Base-by-base conservation (phyloP, 2,329 filamentous ascomycete genomes). In the Pseudodiploospora longispora region DNA sequence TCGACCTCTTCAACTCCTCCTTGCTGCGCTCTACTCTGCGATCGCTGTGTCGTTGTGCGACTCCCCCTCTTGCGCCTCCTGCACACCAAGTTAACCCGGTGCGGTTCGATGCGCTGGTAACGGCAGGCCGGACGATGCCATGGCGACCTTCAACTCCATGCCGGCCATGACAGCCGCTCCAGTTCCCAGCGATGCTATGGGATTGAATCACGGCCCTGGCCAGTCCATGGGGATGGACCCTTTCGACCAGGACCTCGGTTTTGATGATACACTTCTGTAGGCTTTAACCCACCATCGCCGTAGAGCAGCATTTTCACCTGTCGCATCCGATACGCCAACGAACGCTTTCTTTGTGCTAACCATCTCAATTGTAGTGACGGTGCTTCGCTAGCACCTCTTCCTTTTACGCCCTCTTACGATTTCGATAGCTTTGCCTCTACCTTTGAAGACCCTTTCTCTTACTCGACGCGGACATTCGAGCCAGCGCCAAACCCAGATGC, bases 371-470 rank as follows among this genome's bases (percentile, higher is more conserved):
- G 31, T 44, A 67, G 64, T 30, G 63, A 67, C 40, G 58, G 56
- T 50, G 51, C 57, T 45, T 48, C 60, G 28, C 50, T 67, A 44
- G 59, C 61, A 32, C 57, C 57, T 40, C 57, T 67, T n/a, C 72
- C 76, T 4, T 82, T 81, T 47, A 75, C 75, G 3, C 72, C 75
- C 3, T 67, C 70, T 4, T 82, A 82, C 64, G 78, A 82, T 51
- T 74, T 82, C 53, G 76, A 80, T 42, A 65, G 69, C 50, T 77
- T 79, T 52, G 72, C 76, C 40, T 73, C 71, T 34, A 81, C 78
- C 6, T 83, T 82, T 55, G 80, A 83, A 59, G 80, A 83, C 55
- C 78, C 80, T 33, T 82, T 83, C 55, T 74, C 75, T 49, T 79
- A 80, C 58, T 71, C 75, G 7, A 61, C 66, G 29, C 66, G 70